These are phyloP conservation scores for Kluyveromyces aestuarii DNA, from an alignment of 805 yeast genomes.

Conservation along the genomic window DNA sequence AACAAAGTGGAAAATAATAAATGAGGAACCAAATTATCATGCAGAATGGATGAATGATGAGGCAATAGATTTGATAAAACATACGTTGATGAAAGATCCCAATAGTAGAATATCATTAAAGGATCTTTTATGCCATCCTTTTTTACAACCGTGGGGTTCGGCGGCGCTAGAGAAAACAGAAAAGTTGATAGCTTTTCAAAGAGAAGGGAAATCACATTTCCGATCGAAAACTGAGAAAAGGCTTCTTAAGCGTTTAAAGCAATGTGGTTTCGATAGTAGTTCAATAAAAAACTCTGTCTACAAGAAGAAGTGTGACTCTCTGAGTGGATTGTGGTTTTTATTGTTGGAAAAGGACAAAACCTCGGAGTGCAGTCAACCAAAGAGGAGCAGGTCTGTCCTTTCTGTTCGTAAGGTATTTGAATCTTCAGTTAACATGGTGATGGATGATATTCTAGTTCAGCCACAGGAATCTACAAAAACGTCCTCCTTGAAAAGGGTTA, in stretches of 20 bases:
- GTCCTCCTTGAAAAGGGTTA: slow-evolving; percentile 18
- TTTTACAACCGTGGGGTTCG: slow-evolving; percentile 39
- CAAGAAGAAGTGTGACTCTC: slow-evolving; percentile 54
- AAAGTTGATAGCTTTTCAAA: slow-evolving; percentile 28
- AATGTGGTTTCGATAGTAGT: slow-evolving; percentile 56
- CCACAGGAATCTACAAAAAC: slow-evolving; percentile 5
- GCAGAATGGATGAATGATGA: slow-evolving; percentile 37
- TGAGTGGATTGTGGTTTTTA: slow-evolving; percentile 69
- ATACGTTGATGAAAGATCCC: slow-evolving; percentile 60
- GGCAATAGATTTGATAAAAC: slow-evolving; percentile 41
- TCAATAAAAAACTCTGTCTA: slow-evolving; percentile 48
- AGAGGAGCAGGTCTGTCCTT: slow-evolving; percentile 28
- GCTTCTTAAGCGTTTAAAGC: slow-evolving; percentile 48
- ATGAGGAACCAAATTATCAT: slow-evolving; percentile 53
- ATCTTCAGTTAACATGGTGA: slow-evolving; percentile 6
- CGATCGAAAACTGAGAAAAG: slow-evolving; percentile 54
- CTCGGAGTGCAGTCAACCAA: slow-evolving; percentile 26
- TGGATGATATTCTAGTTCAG: slow-evolving; percentile 2
- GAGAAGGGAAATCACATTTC: slow-evolving; percentile 36
- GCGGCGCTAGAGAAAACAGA: slow-evolving; percentile 33
- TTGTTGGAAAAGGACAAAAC: slow-evolving; percentile 40
- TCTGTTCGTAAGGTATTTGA: slow-evolving; percentile 28
- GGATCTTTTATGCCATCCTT: slow-evolving; percentile 43
- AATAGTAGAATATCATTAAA: slow-evolving; percentile 46
- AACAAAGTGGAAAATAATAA: slow-evolving; percentile 51